Percentiles rank a stretch among this genome's conserved stretches.
These are phyloP conservation scores for Ophiostoma populinum DNA, from an alignment of 2,329 filamentous ascomycete species.

Conservation along the genomic window DNA sequence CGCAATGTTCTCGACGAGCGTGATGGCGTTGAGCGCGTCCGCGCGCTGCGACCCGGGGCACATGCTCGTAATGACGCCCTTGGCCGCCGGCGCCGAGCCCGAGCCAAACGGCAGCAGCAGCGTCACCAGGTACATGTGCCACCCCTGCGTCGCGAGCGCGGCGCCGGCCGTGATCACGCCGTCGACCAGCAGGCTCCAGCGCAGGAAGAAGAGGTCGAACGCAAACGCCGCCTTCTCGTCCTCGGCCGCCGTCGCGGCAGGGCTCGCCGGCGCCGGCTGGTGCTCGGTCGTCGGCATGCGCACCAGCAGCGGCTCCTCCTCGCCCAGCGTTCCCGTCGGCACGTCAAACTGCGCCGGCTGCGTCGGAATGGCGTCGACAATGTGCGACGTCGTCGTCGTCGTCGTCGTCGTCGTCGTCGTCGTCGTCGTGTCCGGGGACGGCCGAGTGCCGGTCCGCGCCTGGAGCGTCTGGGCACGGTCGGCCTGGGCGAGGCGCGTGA, in stretches of 20 bases:
- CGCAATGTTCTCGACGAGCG: conserved; percentile 52
- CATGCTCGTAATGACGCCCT: conserved; percentile 59
- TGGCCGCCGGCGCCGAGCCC: conserved; percentile 50
- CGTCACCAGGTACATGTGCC: conserved; percentile 53
- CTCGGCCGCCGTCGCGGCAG: conserved; percentile 1
- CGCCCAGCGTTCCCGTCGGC: conserved; percentile 22
- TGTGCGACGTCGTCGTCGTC: neutral
- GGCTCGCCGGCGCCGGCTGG: neutral
- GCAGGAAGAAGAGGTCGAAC: conserved; percentile 52
- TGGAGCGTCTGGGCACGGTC: neutral
- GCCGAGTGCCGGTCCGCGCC: no score
- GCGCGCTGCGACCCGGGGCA: conserved; percentile 41
- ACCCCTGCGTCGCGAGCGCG: conserved; percentile 41
- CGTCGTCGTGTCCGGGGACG: neutral
- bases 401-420: neutral
- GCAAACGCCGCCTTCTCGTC: conserved; percentile 28
- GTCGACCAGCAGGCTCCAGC: conserved; percentile 48
- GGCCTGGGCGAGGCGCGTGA: conserved; percentile 4
- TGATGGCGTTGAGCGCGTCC: conserved; percentile 52
- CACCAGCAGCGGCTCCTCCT: conserved; percentile 25
- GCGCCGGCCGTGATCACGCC: conserved; percentile 45
- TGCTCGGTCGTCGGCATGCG: conserved; percentile 1
- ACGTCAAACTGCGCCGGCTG: conserved; percentile 26
- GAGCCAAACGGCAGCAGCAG: conserved; percentile 50
- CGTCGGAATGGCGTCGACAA: conserved; percentile 15